Conservation (phyloP, 345 rosid species). For the Cardamine resedifolia region DNA sequence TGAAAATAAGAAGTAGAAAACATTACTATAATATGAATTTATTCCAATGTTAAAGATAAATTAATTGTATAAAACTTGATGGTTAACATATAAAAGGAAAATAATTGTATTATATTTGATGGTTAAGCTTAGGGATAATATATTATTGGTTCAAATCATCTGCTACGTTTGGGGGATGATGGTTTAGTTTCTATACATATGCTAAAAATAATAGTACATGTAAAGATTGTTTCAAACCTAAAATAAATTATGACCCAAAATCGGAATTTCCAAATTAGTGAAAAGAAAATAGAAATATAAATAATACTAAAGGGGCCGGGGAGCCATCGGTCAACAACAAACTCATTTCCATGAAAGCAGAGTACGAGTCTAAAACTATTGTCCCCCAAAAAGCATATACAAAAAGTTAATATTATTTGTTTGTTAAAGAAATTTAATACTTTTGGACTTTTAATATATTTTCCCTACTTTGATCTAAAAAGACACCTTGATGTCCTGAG, state of each 20-base stretch:
- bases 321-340: conserved; percentile 33
- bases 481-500: conserved; percentile 29
- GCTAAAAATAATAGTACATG: neutral
- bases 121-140: neutral
- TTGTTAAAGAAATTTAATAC: neutral
- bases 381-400: conserved; percentile 22
- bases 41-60: neutral
- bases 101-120: neutral
- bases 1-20: neutral
- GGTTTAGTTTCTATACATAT: neutral
- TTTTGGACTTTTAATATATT: neutral
- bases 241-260: neutral
- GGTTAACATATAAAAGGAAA: neutral
- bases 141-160: neutral
- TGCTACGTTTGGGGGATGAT: neutral
- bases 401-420: neutral
- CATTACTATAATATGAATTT: neutral
- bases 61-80: neutral
- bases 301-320: neutral
- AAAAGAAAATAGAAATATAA: neutral
- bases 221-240: neutral
- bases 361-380: conserved; percentile 29
- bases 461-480: neutral
- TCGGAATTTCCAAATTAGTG: neutral
- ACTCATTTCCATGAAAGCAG: conserved; percentile 38